Percentiles rank a stretch among this genome's conserved stretches.
phyloP scores from a whole-genome alignment of 2,329 filamentous ascomycete genomes.

The Cytospora mali region DNA sequence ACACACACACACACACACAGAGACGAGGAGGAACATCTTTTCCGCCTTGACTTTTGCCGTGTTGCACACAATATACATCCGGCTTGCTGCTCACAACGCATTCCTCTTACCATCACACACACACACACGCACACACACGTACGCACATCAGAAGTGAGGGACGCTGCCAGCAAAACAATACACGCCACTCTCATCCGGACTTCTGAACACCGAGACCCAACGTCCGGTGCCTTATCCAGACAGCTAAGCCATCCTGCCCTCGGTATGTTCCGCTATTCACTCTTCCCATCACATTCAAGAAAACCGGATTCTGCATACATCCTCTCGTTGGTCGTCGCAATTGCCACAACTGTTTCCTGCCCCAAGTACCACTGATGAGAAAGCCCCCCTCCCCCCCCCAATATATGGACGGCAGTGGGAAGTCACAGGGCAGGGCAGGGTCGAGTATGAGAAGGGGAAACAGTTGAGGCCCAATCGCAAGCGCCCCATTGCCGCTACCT shows the following conservation, averaged over 20 bases:
- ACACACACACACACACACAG: too few relatives aligned
- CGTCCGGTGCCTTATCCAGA: not conserved
- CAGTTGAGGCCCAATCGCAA: not conserved
- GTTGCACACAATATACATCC: not conserved
- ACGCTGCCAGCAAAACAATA: not conserved
- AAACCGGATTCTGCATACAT: not conserved
- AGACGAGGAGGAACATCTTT: not conserved
- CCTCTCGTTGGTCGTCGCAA: not conserved
- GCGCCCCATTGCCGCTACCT: not conserved
- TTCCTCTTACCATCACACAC: not conserved
- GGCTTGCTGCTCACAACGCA: not conserved
- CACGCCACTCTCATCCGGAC: not conserved
- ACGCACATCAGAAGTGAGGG: too few relatives aligned
- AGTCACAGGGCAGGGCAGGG: not conserved
- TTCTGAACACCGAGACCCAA: not conserved
- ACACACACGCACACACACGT: too few relatives aligned
- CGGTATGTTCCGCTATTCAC: not conserved
- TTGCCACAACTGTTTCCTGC: not conserved
- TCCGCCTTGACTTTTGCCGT: not conserved
- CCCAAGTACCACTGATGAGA: not conserved
- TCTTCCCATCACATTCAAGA: not conserved
- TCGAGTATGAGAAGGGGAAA: not conserved
- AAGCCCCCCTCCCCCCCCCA: too few relatives aligned
- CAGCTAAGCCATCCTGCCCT: not conserved
- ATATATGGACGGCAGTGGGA: too few relatives aligned